Evolutionary conservation across 345 rosid species (phyloP).

Genomic region (Lumnitzera racemosa): DNA sequence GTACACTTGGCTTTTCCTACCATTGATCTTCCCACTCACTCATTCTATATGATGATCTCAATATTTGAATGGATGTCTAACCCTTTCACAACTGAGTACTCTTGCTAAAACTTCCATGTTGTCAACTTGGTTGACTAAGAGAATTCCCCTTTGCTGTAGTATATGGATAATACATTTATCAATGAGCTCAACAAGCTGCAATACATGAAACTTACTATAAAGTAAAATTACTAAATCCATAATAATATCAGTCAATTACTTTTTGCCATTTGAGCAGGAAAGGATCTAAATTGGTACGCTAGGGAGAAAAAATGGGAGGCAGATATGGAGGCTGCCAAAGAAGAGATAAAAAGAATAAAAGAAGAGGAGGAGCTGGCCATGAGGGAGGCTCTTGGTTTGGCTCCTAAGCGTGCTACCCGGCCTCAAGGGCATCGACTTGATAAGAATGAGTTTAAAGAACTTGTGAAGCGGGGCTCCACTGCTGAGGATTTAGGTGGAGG

Average conservation of each 20-base stretch:
- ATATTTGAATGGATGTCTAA: no score
- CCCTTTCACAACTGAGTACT: no score
- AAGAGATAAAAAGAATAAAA: conserved; percentile 79
- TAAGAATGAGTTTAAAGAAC: conserved; percentile 86
- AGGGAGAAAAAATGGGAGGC: conserved; percentile 56
- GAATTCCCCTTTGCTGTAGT: no score
- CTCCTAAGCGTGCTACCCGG: conserved; percentile 67
- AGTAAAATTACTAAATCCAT: no score
- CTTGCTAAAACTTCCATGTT: no score
- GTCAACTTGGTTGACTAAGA: no score
- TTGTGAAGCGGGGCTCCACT: conserved; percentile 86
- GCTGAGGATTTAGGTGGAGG: conserved; percentile 97
- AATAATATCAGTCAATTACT: neutral
- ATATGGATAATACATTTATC: no score
- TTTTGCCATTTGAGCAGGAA: conserved; percentile 39
- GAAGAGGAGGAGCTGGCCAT: conserved; percentile 97
- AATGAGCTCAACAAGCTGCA: no score
- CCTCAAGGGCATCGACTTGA: conserved; percentile 87
- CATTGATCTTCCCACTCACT: no score
- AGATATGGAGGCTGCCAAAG: conserved; percentile 58
- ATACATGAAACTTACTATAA: no score
- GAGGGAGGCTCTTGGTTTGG: conserved; percentile 99
- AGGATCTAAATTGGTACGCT: conserved; percentile 90
- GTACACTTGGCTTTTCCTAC: no score
- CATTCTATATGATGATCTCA: no score